Percentiles rank a stretch among this genome's conserved stretches.
Conservation (phyloP, 1,284 basidiomycete species). For the Schizopora paradoxa region DNA sequence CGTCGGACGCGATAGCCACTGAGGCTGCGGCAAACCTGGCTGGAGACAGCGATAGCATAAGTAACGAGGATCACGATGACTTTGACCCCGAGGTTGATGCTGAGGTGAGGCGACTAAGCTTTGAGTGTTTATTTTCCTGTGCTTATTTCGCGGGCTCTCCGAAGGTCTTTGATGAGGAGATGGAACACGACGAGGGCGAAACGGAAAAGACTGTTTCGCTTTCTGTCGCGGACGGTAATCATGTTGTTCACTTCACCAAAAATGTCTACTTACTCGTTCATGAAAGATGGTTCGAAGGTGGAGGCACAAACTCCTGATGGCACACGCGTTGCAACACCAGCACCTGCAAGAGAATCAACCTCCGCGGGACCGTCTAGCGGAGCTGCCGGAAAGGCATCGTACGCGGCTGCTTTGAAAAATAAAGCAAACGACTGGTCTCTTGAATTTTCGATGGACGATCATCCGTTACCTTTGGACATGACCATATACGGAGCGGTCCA, state of each 20-base stretch:
- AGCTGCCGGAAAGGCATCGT: constrained; percentile 50
- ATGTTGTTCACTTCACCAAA: neutral
- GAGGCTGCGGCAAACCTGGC: constrained; percentile 27
- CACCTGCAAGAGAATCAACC: constrained; percentile 37
- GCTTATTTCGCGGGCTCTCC: neutral
- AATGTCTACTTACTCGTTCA: constrained; percentile 6
- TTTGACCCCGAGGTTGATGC: constrained; percentile 79
- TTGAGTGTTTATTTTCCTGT: neutral
- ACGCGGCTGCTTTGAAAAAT: constrained; percentile 89
- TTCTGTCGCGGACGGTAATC: constrained; percentile 71
- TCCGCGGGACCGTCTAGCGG: constrained; percentile 42
- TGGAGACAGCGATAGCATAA: constrained; percentile 47
- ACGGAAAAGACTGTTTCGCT: constrained; percentile 84
- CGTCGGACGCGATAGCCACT: constrained; percentile 14
- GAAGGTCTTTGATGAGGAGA: constrained; percentile 64
- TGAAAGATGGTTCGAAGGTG: constrained; percentile 78
- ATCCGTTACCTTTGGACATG: constrained; percentile 76
- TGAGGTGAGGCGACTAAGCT: constrained; percentile 36
- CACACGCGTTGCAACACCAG: constrained; percentile 88
- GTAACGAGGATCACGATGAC: constrained; percentile 51
- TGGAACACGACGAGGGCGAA: constrained; percentile 60
- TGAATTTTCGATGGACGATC: constrained; percentile 89
- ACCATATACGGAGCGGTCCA: constrained; percentile 97
- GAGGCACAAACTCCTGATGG: constrained; percentile 96
- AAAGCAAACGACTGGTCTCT: constrained; percentile 95